Conservation (phyloP, 306 rosid genomes). For the Myrica gale region DNA sequence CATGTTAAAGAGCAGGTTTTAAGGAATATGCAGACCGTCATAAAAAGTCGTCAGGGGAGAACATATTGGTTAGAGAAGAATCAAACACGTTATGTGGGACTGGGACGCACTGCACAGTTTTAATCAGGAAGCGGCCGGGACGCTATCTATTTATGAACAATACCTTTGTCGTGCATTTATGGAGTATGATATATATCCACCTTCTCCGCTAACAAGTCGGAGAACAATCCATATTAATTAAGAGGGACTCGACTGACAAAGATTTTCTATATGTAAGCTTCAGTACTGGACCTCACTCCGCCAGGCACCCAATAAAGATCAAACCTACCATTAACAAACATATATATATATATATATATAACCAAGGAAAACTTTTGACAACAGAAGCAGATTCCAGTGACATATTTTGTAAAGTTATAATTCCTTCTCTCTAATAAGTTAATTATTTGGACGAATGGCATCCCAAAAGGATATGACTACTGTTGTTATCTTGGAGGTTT, state of each 20-base stretch:
- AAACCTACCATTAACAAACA: too few species aligned
- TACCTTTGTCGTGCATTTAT: conserved; percentile 3
- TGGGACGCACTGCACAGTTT: neutral
- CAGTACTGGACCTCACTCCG: too few species aligned
- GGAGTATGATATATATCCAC: neutral
- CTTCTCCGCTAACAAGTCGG: neutral
- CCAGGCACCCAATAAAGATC: neutral
- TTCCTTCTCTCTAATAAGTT: neutral
- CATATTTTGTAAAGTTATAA: neutral
- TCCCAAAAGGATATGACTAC: neutral
- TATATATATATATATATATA: neutral
- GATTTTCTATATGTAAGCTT: too few species aligned
- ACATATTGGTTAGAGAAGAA: neutral
- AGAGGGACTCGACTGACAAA: neutral
- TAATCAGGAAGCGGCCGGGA: neutral
- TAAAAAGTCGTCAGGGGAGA: neutral
- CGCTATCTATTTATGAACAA: neutral
- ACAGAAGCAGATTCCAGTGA: neutral
- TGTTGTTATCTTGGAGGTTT: neutral
- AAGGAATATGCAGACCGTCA: neutral
- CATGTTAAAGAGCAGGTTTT: conserved; percentile 2
- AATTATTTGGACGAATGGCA: neutral
- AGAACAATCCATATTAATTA: neutral
- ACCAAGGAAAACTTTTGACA: neutral
- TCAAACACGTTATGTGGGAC: neutral